These are phyloP conservation scores for Stagonosporopsis cucurbitacearum DNA, from an alignment of 2,329 filamentous ascomycete genomes.

Conservation along the genomic window DNA sequence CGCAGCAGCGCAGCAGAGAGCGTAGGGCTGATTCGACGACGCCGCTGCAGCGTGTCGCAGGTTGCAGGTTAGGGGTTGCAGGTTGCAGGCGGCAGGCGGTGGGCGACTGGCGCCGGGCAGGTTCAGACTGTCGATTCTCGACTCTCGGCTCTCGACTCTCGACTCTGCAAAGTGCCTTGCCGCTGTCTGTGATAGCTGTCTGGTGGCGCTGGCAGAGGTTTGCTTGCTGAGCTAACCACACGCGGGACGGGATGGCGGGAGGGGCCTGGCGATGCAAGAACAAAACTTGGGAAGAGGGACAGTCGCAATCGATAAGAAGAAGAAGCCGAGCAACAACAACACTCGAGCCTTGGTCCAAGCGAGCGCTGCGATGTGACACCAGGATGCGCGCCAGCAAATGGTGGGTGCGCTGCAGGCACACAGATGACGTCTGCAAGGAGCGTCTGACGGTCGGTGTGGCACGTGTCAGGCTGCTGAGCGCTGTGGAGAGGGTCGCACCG, in stretches of 20 bases:
- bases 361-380: conserved; percentile 12
- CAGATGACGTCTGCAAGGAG: conserved; percentile 15
- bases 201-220: conserved; percentile 5
- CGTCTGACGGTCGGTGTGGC: conserved; percentile 13
- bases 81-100: conserved; percentile 20
- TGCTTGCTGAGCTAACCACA: conserved; percentile 18
- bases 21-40: conserved; percentile 36
- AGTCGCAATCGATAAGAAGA: conserved; percentile 22
- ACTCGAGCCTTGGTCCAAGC: too few relatives aligned
- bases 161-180: conserved; percentile 19
- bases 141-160: too few relatives aligned
- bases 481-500: conserved; percentile 9
- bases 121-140: too few relatives aligned
- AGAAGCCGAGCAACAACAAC: too few relatives aligned
- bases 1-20: conserved; percentile 10
- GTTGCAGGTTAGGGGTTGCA: too few relatives aligned
- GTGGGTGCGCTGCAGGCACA: conserved; percentile 11
- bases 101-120: conserved; percentile 18
- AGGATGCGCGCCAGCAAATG: conserved; percentile 18
- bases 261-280: conserved; percentile 14
- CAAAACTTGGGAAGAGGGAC: too few relatives aligned
- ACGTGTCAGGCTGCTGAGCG: conserved; percentile 13
- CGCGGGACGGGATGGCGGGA: conserved; percentile 16
- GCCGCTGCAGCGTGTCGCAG: conserved; percentile 27
- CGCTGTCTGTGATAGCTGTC: conserved; percentile 14